These are phyloP conservation scores for Physaria fendleri DNA, from an alignment of 345 rosid species.

Conservation along the genomic window DNA sequence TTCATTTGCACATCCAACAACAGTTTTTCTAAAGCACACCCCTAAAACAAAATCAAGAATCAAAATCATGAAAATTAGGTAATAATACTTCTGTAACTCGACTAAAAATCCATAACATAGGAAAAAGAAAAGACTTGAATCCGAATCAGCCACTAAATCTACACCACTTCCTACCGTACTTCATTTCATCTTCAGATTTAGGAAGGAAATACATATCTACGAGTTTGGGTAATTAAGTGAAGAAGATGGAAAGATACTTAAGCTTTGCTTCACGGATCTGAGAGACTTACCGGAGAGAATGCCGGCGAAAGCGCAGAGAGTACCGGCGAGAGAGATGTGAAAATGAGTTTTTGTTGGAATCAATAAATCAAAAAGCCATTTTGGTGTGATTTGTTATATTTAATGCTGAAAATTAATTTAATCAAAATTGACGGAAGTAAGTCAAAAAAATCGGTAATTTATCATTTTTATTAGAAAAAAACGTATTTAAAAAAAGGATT, in stretches of 20 bases:
- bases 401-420: too few species aligned
- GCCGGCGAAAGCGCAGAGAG: conserved; percentile 3
- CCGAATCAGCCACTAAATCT: neutral
- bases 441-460: too few species aligned
- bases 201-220: neutral
- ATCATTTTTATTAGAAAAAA: too few species aligned
- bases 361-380: too few species aligned
- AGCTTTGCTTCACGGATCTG: conserved; percentile 19
- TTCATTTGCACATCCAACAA: conserved; percentile 60
- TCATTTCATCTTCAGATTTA: conserved; percentile 4
- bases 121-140: neutral
- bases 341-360: conserved; percentile 5
- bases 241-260: neutral
- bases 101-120: neutral
- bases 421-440: too few species aligned
- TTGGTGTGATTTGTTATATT: too few species aligned
- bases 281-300: neutral
- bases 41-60: conserved; percentile 16
- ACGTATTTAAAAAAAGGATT: too few species aligned
- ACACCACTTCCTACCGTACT: neutral
- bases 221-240: neutral
- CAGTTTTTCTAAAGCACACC: conserved; percentile 10
- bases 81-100: neutral
- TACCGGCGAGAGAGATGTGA: conserved; percentile 2
- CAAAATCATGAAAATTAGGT: too few species aligned